Percentiles rank a stretch among this genome's conserved stretches.
phyloP scores from a whole-genome alignment of 2,329 filamentous ascomycete species.

The Escovopsis sp. region DNA sequence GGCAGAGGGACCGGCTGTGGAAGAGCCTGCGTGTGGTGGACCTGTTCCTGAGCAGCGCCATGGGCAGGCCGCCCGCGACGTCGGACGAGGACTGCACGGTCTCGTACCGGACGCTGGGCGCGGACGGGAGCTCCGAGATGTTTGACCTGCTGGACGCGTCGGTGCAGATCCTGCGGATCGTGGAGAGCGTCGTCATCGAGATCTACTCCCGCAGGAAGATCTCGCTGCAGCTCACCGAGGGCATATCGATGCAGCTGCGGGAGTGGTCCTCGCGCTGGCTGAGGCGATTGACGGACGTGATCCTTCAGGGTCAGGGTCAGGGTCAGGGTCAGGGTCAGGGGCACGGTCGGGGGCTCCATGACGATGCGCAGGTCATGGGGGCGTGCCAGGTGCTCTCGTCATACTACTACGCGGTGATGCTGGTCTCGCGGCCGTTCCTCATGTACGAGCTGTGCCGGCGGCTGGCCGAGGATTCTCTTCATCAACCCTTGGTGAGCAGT shows the following conservation, averaged over 20 bases:
- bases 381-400: constrained; percentile 37
- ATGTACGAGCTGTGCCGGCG: constrained; percentile 39
- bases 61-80: constrained; percentile 38
- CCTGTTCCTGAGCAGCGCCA: constrained; percentile 36
- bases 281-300: constrained; percentile 25
- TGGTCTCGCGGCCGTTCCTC: constrained; percentile 39
- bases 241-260: constrained; percentile 35
- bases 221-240: constrained; percentile 36
- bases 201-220: constrained; percentile 40
- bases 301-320: constrained; percentile 11
- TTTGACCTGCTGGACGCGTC: constrained; percentile 36
- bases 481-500: background rate
- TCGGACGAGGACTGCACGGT: constrained; percentile 42
- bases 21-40: constrained; percentile 38
- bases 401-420: constrained; percentile 44
- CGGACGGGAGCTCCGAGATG: constrained; percentile 20
- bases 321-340: background rate
- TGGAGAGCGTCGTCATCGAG: constrained; percentile 34
- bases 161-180: constrained; percentile 37
- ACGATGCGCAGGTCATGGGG: constrained; percentile 23
- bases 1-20: constrained; percentile 36
- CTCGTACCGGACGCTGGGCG: constrained; percentile 24
- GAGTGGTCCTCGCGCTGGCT: constrained; percentile 38
- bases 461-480: constrained; percentile 20
- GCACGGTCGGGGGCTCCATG: constrained; percentile 1